phyloP scores from a whole-genome alignment of 805 yeast genomes.

The Blastobotrys attinorum region DNA sequence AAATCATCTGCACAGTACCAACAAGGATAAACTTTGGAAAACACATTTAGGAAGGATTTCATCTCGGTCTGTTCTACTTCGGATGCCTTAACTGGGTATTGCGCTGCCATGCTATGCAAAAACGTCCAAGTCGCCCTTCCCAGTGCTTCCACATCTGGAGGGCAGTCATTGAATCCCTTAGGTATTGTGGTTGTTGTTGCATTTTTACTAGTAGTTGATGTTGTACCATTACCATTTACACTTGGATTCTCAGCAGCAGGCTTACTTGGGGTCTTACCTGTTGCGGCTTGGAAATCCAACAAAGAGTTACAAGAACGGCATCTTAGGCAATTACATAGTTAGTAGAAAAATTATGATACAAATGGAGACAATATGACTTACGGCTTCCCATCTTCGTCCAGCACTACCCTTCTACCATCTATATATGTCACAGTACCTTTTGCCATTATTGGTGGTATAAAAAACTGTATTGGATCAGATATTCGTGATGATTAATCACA shows the following conservation, averaged over 20 bases:
- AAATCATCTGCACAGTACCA: slow-evolving; percentile 90
- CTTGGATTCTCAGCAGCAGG: slow-evolving; percentile 13
- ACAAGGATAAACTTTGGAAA: slow-evolving; percentile 84
- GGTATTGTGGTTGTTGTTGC: slow-evolving; percentile 14
- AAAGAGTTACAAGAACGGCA: slow-evolving; percentile 87
- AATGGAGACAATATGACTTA: slow-evolving; percentile 40
- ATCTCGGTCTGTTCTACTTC: slow-evolving; percentile 59
- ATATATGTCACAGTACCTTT: slow-evolving; percentile 8
- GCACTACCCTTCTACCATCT: slow-evolving; percentile 57
- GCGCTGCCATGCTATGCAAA: slow-evolving; percentile 83
- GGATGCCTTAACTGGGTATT: slow-evolving; percentile 68
- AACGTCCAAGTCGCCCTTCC: slow-evolving; percentile 92
- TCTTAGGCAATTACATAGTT: too few relatives aligned
- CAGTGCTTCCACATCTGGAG: slow-evolving; percentile 75
- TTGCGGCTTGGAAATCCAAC: slow-evolving; percentile 68
- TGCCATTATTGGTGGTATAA: not conserved
- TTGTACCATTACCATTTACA: slow-evolving; percentile 19
- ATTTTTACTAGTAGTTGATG: slow-evolving; percentile 11
- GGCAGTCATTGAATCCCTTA: slow-evolving; percentile 44
- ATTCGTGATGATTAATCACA: not conserved
- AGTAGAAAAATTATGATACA: too few relatives aligned
- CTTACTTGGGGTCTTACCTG: slow-evolving; percentile 23
- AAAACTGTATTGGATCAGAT: not conserved
- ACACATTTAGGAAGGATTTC: slow-evolving; percentile 57
- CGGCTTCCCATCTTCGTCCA: slow-evolving; percentile 93